Evolutionary conservation across 1,139 yeast species (phyloP).

Genomic region (Taiozyma sp.): DNA sequence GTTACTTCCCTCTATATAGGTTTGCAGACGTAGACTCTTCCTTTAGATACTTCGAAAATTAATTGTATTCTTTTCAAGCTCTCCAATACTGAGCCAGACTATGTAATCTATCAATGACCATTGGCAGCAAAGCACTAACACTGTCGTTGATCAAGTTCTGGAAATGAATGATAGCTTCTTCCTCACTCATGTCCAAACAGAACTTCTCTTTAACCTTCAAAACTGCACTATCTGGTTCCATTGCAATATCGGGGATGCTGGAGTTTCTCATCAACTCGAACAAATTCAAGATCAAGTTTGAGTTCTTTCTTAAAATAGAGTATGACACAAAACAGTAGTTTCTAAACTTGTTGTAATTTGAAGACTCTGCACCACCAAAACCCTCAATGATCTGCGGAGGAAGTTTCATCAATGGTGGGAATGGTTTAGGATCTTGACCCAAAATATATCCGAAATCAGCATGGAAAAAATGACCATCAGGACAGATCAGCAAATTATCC

Average conservation of each 20-base stretch:
- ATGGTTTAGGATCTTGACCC: conserved; percentile 97
- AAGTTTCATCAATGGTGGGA: conserved; percentile 96
- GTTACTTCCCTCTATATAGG: too few species aligned
- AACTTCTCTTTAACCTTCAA: conserved; percentile 93
- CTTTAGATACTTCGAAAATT: background rate
- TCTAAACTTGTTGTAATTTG: conserved; percentile 80
- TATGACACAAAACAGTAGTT: conserved; percentile 94
- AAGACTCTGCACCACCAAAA: conserved; percentile 90
- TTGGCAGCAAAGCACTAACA: conserved; percentile 89
- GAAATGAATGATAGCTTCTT: conserved; percentile 91
- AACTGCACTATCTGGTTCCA: conserved; percentile 74
- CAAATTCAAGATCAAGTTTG: conserved; percentile 82
- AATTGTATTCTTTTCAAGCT: conserved; percentile 38
- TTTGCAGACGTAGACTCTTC: too few species aligned
- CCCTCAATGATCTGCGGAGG: conserved; percentile 98
- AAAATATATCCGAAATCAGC: conserved; percentile 97
- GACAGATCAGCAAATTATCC: conserved; percentile 72
- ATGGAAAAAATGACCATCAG: conserved; percentile 87
- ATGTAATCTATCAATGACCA: conserved; percentile 91
- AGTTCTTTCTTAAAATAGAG: conserved; percentile 82
- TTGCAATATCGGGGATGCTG: conserved; percentile 79
- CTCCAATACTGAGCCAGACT: conserved; percentile 98
- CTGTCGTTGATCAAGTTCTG: conserved; percentile 91
- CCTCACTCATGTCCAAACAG: conserved; percentile 89
- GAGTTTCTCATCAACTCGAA: conserved; percentile 95